These are phyloP conservation scores for Trichoderma oligosporum DNA, from an alignment of 2,329 filamentous ascomycete genomes.

Conservation along the genomic window DNA sequence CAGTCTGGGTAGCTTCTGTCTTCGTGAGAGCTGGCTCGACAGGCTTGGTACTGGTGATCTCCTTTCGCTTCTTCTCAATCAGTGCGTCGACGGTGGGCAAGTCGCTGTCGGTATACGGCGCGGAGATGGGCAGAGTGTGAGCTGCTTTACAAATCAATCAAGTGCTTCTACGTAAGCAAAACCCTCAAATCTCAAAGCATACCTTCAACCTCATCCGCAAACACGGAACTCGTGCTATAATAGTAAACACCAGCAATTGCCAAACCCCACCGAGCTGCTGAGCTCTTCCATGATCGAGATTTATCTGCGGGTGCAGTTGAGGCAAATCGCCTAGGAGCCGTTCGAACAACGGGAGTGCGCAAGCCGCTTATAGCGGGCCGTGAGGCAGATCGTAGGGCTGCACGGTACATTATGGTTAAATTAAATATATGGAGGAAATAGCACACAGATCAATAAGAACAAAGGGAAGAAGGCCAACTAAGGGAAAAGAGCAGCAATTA, in stretches of 20 bases:
- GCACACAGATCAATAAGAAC: conserved; percentile 9
- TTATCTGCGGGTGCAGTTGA: conserved; percentile 58
- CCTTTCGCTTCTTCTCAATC: conserved; percentile 58
- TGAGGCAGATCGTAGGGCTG: conserved; percentile 47
- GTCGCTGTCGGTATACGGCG: conserved; percentile 54
- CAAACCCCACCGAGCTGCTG: conserved; percentile 67
- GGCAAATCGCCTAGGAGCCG: conserved; percentile 47
- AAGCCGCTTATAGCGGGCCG: conserved; percentile 42
- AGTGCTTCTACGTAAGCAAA: neutral
- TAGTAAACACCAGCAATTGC: conserved; percentile 80
- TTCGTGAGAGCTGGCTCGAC: conserved; percentile 19
- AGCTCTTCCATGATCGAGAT: conserved; percentile 78
- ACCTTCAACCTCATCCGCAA: conserved; percentile 79
- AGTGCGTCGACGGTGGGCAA: conserved; percentile 64
- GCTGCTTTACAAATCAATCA: conserved; percentile 23
- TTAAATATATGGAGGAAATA: neutral
- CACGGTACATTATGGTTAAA: conserved; percentile 47
- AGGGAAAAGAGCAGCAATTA: neutral
- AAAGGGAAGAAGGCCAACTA: neutral
- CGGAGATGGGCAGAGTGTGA: conserved; percentile 39
- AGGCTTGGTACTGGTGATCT: conserved; percentile 38
- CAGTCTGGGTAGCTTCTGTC: conserved; percentile 24
- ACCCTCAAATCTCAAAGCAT: conserved; percentile 37
- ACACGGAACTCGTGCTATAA: conserved; percentile 86
- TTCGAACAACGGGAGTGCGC: conserved; percentile 38